Conservation (phyloP, 73 alveolate species). For the Paraurostyla sp. region DNA sequence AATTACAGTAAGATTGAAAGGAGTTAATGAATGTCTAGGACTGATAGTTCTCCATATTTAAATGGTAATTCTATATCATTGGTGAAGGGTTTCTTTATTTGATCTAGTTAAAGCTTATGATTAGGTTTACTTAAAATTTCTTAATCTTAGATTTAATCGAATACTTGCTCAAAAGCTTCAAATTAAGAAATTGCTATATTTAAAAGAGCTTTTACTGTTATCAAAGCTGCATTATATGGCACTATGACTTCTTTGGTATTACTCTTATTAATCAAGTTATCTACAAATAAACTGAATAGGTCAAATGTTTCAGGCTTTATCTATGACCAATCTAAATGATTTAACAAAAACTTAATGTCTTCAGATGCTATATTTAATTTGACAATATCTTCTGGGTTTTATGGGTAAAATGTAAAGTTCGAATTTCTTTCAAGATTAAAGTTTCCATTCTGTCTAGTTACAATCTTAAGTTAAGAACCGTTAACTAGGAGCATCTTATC, state of each 20-base stretch:
- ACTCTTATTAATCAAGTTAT: neutral
- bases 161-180: constrained; percentile 19
- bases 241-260: neutral
- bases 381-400: neutral
- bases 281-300: neutral
- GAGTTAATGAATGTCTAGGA: constrained; percentile 4
- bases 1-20: constrained; percentile 20
- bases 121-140: neutral
- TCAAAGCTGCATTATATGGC: constrained; percentile 9
- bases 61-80: constrained; percentile 10
- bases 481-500: constrained; percentile 43
- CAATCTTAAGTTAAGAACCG: constrained; percentile 25
- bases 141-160: neutral
- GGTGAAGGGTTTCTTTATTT: neutral
- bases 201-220: neutral
- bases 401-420: neutral
- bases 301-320: neutral
- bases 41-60: neutral
- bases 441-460: neutral
- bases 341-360: neutral
- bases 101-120: neutral
- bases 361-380: neutral
- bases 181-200: constrained; percentile 17
- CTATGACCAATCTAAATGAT: constrained; percentile 10
- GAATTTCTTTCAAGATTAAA: neutral